A percentile compares a stretch with the other conserved stretches of the same genome.
These are phyloP conservation scores for Aspergillus costaricaensis DNA, from an alignment of 2,329 filamentous ascomycete species.

Conservation along the genomic window DNA sequence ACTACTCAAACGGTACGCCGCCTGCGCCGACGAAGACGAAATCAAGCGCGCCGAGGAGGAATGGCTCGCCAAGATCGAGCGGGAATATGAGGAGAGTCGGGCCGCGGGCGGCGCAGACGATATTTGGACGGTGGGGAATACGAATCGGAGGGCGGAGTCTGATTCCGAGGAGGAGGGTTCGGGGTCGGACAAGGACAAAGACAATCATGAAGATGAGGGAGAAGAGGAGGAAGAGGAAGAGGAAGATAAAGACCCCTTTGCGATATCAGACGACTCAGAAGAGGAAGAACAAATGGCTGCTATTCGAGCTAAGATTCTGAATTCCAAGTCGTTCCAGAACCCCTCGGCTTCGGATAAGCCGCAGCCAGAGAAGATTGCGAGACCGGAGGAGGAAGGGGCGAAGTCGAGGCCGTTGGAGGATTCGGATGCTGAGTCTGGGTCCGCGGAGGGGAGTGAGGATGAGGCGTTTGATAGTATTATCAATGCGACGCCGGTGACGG, in stretches of 20 bases:
- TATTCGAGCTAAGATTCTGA: slow-evolving; percentile 83
- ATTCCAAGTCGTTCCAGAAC: slow-evolving; percentile 83
- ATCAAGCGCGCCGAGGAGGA: slow-evolving; percentile 82
- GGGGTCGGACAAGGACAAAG: slow-evolving; percentile 49
- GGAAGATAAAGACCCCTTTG: slow-evolving; percentile 66
- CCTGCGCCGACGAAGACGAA: slow-evolving; percentile 75
- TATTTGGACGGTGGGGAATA: slow-evolving; percentile 88
- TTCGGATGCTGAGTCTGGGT: slow-evolving; percentile 70
- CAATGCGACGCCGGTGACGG: slow-evolving; percentile 84
- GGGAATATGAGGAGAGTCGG: slow-evolving; percentile 81
- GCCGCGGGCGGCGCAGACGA: slow-evolving; percentile 57
- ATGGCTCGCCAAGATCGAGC: slow-evolving; percentile 88
- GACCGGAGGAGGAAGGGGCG: slow-evolving; percentile 48
- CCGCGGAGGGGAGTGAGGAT: slow-evolving; percentile 60
- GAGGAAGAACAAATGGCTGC: slow-evolving; percentile 93
- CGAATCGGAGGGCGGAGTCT: slow-evolving; percentile 64
- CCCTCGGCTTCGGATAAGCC: slow-evolving; percentile 53
- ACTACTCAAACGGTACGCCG: slow-evolving; percentile 80
- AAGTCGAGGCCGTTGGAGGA: slow-evolving; percentile 52
- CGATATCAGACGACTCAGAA: slow-evolving; percentile 75
- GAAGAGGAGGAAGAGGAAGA: slow-evolving; percentile 48
- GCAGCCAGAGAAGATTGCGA: slow-evolving; percentile 62
- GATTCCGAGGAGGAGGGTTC: slow-evolving; percentile 57
- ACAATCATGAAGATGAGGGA: slow-evolving; percentile 49
- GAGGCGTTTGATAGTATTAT: slow-evolving; percentile 93